Evolutionary conservation across 306 rosid species (phyloP).

Genomic region (Rosa lucieae): DNA sequence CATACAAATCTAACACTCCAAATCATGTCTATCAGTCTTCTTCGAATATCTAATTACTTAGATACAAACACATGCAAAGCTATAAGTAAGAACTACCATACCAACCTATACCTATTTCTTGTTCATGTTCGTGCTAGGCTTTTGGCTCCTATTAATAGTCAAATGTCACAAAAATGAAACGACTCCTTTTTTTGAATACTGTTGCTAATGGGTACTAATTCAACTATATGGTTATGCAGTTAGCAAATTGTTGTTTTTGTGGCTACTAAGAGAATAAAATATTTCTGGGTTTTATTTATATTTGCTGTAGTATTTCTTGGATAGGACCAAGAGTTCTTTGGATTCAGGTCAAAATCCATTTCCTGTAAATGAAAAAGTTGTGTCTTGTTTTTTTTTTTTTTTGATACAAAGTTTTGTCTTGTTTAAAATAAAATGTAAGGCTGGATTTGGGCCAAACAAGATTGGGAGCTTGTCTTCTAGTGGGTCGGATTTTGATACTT

Average conservation of each 20-base stretch:
- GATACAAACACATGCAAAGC: conserved; percentile 2
- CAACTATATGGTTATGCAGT: not conserved
- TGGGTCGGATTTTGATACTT: not conserved
- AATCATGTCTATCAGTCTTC: not conserved
- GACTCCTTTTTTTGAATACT: not conserved
- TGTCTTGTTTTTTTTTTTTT: not conserved
- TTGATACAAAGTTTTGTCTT: not conserved
- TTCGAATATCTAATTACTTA: not conserved
- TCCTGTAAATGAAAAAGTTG: not conserved
- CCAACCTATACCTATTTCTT: not conserved
- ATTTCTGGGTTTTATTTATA: not conserved
- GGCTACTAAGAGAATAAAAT: not conserved
- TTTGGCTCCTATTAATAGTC: not conserved
- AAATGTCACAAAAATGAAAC: not conserved
- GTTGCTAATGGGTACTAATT: not conserved
- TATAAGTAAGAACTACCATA: not conserved
- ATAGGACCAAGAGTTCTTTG: not conserved
- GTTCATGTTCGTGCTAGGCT: not conserved
- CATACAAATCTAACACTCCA: conserved; percentile 1
- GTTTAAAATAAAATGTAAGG: not conserved
- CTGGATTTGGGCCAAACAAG: not conserved
- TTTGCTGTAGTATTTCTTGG: not conserved
- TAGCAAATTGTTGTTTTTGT: not conserved
- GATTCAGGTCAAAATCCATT: not conserved
- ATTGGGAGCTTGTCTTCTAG: not conserved